Base-by-base conservation (phyloP, 805 yeast species). In the Suhomyces tanzawaensis region DNA sequence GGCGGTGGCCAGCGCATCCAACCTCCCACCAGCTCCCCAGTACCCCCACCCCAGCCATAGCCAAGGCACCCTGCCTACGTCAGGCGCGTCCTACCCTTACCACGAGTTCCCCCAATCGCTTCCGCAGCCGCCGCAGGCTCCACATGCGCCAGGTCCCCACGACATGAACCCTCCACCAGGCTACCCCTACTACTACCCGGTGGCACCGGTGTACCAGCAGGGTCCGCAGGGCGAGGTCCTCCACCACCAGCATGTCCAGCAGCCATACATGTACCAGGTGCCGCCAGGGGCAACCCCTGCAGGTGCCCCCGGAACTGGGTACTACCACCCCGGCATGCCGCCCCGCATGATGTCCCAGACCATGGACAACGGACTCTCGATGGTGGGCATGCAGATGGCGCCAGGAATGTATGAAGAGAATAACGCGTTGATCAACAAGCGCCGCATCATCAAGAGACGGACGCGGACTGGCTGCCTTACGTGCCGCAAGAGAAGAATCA, bases 401-500 rank as follows among this genome's bases (percentile, higher is more conserved):
- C 27, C 30, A 4, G 36, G 35, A 31, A 29, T 29, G 30, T 44
- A 35, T 37, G 61, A 54, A 29, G 58, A 58, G 22, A 61, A 60
- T 40, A 57, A 60, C 30, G 63, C 66, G 18, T 45, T 58, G 37
- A 26, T 62, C 34, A 55, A 58, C 47, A 66, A 65, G 42, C 53
- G 74, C 34, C 56, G 76, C 33, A 67, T 71, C 44, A 69, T 77
- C 43, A 74, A 79, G 50, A 64, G 82, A 32, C 66, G 90, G 36
- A 83, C 89, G 2, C 67, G 85, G 51, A 82, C 89, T 0, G 91
- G 91, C 2, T 83, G 90, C 55, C 58, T 81, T 39, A 83, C 90
- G 1, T 83, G 90, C 55, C 69, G 89, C 23, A 74, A 78, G 52
- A 62, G 89, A 44, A 65, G 89, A 32, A 46, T 43, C 39, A 46